Evolutionary conservation across 352 stramenopile species (phyloP).

Genomic region (Elongisporangium undulatum): DNA sequence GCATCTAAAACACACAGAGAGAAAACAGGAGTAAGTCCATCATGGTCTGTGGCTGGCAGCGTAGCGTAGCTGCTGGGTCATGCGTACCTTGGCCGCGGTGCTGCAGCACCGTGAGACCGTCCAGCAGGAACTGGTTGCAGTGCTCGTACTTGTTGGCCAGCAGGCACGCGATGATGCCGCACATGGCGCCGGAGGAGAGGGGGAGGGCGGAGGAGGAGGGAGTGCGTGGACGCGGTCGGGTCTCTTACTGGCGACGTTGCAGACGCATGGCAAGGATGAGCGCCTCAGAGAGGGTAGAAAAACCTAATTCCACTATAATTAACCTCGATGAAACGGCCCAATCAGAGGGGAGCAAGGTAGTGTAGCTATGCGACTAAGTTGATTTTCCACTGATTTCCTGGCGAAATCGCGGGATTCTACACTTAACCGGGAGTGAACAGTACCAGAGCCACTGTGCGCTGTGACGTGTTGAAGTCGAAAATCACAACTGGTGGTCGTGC

Average conservation of each 20-base stretch:
- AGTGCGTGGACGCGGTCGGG: slow-evolving; percentile 3
- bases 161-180: slow-evolving; percentile 96
- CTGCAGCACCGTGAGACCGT: slow-evolving; percentile 97
- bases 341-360: neutral
- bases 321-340: slow-evolving; percentile 3
- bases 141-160: slow-evolving; percentile 94
- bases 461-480: neutral
- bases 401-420: neutral
- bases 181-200: slow-evolving; percentile 82
- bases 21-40: neutral
- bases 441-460: neutral
- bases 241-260: slow-evolving; percentile 4
- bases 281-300: slow-evolving; percentile 12
- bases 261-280: neutral
- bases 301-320: slow-evolving; percentile 14
- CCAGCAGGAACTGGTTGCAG: slow-evolving; percentile 94
- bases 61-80: neutral
- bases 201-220: slow-evolving; percentile 1
- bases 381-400: neutral
- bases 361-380: neutral
- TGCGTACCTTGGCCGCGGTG: slow-evolving; percentile 93
- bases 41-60: neutral
- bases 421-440: neutral
- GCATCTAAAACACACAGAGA: slow-evolving; percentile 39
- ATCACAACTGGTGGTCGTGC: neutral